Conservation (phyloP, 2,329 filamentous ascomycete species). For the Colletotrichum spaethianum region DNA sequence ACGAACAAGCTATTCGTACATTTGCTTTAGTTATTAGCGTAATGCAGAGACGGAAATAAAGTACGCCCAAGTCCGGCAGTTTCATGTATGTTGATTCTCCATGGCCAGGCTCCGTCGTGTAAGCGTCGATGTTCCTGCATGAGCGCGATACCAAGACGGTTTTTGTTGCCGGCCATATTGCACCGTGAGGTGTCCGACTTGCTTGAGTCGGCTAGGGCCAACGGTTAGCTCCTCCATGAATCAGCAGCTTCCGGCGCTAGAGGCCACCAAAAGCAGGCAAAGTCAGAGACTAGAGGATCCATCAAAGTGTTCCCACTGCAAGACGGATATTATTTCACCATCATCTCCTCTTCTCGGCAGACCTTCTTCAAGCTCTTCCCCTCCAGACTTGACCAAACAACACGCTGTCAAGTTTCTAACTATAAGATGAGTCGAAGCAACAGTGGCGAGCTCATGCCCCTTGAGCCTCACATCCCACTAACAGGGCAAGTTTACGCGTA, state of each 20-base stretch:
- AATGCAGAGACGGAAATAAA: constrained; percentile 21
- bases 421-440: background rate
- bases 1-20: background rate
- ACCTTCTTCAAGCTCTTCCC: background rate
- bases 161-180: constrained; percentile 28
- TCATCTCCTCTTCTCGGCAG: background rate
- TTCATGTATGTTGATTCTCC: constrained; percentile 24
- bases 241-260: background rate
- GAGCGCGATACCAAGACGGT: constrained; percentile 25
- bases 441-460: background rate
- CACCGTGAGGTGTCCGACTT: background rate
- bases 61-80: constrained; percentile 12
- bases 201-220: constrained; percentile 8
- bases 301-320: background rate
- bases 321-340: background rate
- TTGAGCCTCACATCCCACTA: constrained; percentile 10
- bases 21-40: constrained; percentile 5
- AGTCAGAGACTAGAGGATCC: background rate
- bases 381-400: background rate
- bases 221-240: background rate
- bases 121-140: constrained; percentile 1
- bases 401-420: background rate
- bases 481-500: constrained; percentile 26
- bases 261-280: background rate
- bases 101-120: background rate